Evolutionary conservation across 441 rosid species (phyloP), one percentile per base, ranked within the genome.

Genomic region (Brassica balearica): DNA sequence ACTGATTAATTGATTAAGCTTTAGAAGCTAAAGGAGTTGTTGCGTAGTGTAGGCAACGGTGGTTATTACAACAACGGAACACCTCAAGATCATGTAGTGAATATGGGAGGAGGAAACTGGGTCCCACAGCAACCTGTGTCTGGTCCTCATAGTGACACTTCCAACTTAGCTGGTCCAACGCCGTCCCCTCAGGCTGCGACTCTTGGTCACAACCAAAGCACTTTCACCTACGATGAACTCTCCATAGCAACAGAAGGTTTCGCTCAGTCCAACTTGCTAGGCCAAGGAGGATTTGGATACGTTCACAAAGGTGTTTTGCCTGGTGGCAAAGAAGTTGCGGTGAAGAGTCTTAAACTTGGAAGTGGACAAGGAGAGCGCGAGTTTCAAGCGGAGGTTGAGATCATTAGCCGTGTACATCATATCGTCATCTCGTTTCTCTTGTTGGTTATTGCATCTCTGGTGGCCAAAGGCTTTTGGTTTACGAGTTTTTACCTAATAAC

Each of bases 211-310:
- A 84, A 80, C 67, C 88, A 93, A 74, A 84, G 88, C 80, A 79
- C 84, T 73, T 95, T 89, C 84, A 80, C 77, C 62, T 95, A 85
- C 48, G 94, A 91, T 1, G 99, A 95, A 78, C 84, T 95, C 29
- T 86, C 88, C 1, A 71, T 79, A 10, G 97, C 98, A 7, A 92
- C 99, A 2, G 69, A 72, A 5, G 91, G 93, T 43, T 95, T 95
- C 79, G 60, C 94, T 10, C 77, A 85, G 61, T 83, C 86, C 0
- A 89, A 92, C 78, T 69, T 95, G 61, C 56, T 95, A 14, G 98
- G 99, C 3, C 91, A 93, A 68, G 99, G 98, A 14, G 99, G 97
- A 38, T 95, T 92, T 65, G 97, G 99, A 3, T 92, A 85, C 58
- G 99, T 95, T 43, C 88, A 93, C 78, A 93, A 89, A 78, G 98